Percentiles rank a stretch among this genome's conserved stretches.
phyloP scores from a whole-genome alignment of 345 rosid genomes.

The Pistacia integerrima region DNA sequence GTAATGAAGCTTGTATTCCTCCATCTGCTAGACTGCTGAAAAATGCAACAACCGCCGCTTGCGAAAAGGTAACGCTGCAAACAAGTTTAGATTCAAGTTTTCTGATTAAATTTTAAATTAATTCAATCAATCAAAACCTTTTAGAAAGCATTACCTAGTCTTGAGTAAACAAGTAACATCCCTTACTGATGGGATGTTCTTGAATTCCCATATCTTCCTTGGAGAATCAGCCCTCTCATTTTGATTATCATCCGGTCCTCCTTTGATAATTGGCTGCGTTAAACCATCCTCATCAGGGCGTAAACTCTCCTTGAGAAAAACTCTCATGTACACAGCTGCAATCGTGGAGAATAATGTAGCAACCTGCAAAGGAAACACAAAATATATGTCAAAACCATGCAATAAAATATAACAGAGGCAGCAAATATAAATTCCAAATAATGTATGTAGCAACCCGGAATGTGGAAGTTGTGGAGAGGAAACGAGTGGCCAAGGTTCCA shows the following conservation, averaged over 20 bases:
- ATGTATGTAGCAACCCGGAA: slow-evolving; percentile 55
- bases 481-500: slow-evolving; percentile 73
- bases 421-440: no score
- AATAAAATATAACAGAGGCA: neutral
- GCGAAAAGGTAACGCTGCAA: slow-evolving; percentile 66
- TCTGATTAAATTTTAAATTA: no score
- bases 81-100: neutral
- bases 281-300: slow-evolving; percentile 23
- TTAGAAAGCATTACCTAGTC: slow-evolving; percentile 47
- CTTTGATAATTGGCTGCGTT: slow-evolving; percentile 52
- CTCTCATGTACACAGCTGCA: slow-evolving; percentile 75
- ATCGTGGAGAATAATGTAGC: slow-evolving; percentile 58
- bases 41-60: slow-evolving; percentile 77
- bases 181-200: slow-evolving; percentile 58
- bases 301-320: slow-evolving; percentile 63
- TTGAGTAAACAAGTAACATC: slow-evolving; percentile 53
- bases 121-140: neutral
- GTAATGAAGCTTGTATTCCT: slow-evolving; percentile 56
- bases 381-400: neutral
- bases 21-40: slow-evolving; percentile 68
- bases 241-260: slow-evolving; percentile 18
- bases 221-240: slow-evolving; percentile 21
- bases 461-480: slow-evolving; percentile 50
- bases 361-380: slow-evolving; percentile 35
- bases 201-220: slow-evolving; percentile 17